phyloP scores from a whole-genome alignment of 495 filamentous ascomycete genomes.

The Penicillium goetzii region DNA sequence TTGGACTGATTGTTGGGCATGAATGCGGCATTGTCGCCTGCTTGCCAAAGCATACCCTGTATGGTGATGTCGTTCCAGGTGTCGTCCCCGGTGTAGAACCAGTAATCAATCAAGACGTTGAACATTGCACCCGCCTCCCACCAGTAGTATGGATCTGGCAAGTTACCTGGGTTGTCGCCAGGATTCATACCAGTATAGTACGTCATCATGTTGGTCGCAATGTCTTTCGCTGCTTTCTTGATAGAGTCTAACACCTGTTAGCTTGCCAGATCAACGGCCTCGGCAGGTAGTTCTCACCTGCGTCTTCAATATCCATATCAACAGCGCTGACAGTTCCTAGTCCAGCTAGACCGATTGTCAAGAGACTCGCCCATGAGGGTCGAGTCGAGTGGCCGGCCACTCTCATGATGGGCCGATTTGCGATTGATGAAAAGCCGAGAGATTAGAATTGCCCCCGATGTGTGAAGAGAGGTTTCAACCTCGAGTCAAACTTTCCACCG shows the following conservation, averaged over 20 bases:
- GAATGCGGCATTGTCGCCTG: conserved; percentile 66
- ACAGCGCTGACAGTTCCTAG: conserved; percentile 26
- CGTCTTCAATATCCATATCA: conserved; percentile 31
- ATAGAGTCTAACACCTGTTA: conserved; percentile 43
- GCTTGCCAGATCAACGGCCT: background rate
- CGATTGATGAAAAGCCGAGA: background rate
- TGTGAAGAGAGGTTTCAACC: background rate
- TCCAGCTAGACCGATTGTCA: conserved; percentile 25
- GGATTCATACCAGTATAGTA: conserved; percentile 74
- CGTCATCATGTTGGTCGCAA: conserved; percentile 53
- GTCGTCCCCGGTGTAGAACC: conserved; percentile 75
- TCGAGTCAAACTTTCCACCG: background rate
- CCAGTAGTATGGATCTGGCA: conserved; percentile 81
- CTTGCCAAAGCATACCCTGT: conserved; percentile 73
- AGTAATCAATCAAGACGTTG: conserved; percentile 79
- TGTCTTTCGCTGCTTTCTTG: conserved; percentile 46
- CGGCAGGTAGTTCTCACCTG: conserved; percentile 12
- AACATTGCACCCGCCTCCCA: conserved; percentile 83
- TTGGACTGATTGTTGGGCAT: conserved; percentile 83
- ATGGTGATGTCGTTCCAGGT: conserved; percentile 70
- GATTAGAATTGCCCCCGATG: background rate
- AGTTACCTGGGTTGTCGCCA: conserved; percentile 70
- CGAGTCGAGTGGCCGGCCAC: conserved; percentile 12
- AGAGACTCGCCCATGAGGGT: conserved; percentile 27
- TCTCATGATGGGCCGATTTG: conserved; percentile 17